phyloP scores from a whole-genome alignment of 1,139 yeast species.

The Meyerozyma carpophila region DNA sequence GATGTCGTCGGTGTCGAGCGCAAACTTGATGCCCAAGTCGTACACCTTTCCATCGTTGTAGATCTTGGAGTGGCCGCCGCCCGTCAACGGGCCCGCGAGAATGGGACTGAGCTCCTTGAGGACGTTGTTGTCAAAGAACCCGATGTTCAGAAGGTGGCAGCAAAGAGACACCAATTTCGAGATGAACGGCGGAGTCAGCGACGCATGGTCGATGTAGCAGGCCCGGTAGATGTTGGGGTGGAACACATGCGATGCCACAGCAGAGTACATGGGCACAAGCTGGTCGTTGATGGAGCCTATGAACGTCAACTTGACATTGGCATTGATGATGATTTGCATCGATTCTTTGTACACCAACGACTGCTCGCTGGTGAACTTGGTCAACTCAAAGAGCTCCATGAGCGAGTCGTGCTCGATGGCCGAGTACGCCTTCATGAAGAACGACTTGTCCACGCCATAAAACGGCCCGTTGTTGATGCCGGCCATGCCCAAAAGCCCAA shows the following conservation, averaged over 20 bases:
- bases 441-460: slow-evolving; percentile 78
- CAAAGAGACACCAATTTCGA: slow-evolving; percentile 33
- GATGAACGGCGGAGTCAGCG: slow-evolving; percentile 33
- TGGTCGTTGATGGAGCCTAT: slow-evolving; percentile 91
- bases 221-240: slow-evolving; percentile 92
- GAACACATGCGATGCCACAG: slow-evolving; percentile 72
- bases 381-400: slow-evolving; percentile 82
- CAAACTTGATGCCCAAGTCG: slow-evolving; percentile 68
- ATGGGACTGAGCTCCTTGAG: slow-evolving; percentile 77
- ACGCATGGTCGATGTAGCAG: slow-evolving; percentile 70
- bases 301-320: slow-evolving; percentile 72
- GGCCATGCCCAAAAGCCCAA: slow-evolving; percentile 89
- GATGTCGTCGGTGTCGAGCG: slow-evolving; percentile 70
- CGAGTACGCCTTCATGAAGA: slow-evolving; percentile 82
- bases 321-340: slow-evolving; percentile 55
- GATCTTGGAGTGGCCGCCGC: slow-evolving; percentile 90
- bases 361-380: slow-evolving; percentile 65
- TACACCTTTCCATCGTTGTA: slow-evolving; percentile 85
- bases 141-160: slow-evolving; percentile 54
- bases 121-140: slow-evolving; percentile 69
- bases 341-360: slow-evolving; percentile 68
- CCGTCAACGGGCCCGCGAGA: slow-evolving; percentile 85
- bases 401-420: slow-evolving; percentile 86
- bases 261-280: slow-evolving; percentile 85
- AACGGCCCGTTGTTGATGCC: slow-evolving; percentile 93